Evolutionary conservation across 306 rosid genomes (phyloP), one percentile per base, ranked within the genome.

Genomic region (Astragalus glycyphyllos): DNA sequence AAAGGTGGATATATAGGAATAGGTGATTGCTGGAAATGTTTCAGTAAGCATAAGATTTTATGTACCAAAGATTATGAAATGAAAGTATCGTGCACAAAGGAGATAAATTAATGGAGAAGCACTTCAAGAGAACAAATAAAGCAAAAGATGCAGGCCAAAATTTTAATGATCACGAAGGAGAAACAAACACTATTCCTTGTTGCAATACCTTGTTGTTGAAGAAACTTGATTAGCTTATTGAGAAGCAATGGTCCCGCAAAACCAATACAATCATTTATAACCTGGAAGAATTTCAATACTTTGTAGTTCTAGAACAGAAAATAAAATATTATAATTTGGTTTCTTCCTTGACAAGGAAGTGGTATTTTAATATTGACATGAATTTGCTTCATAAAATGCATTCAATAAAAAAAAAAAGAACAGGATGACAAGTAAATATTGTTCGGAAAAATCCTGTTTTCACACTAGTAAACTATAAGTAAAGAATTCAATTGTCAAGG

Each of bases 171-270:
- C 80, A 68, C 41, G 47, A 11, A 20, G 34, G 44, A 50, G 50
- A 78, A 71, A 76, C 55, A 65, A 37, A 68, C 74, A 69, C 55
- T 66, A 75, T 41, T 38, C 42, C 69, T 48, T 40, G 84, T 49
- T 56, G 63, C 67, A 65, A 72, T 54, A 90, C 97, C 97, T 90
- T 85, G 84, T 90, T 85, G 84, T 74, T 93, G 96, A 74, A 93
- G 98, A 86, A 81, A 88, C 71, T 53, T 78, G 81, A 93, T 93
- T 68, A 93, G 85, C 84, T 78, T 89, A 81, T 93, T 93, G 87
- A 93, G 98, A 79, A 93, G 97, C 90, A 93, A 63, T 6, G 98
- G 97, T 82, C 94, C 98, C 62, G 72, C 92, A 85, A 90, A 93
- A 79, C 97, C 91, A 76, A 88, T 82, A 75, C 79, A 86, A 70